Base-by-base conservation (phyloP, 495 filamentous ascomycete species). In the Filosporella fistucella region DNA sequence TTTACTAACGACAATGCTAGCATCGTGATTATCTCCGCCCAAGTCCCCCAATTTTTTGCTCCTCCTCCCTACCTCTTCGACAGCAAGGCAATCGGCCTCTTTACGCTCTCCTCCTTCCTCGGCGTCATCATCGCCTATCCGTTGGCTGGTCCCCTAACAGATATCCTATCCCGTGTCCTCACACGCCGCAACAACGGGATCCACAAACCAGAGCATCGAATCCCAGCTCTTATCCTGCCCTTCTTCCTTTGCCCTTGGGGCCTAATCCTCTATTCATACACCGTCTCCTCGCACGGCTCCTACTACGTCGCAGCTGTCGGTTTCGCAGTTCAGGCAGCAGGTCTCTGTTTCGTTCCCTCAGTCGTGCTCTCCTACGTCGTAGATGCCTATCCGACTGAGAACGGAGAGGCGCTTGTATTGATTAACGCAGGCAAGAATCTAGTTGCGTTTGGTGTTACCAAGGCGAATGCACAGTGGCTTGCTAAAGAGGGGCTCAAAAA, bases 201-300 rank as follows among this genome's bases (percentile, higher is more conserved):
- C 42, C 76, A 75, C 55, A 70, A 77, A 60, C 77, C 77, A 4
- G 77, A 81, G 59, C 75, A 76, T 51, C 64, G 77, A 10, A 60
- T 81, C 8, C 68, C 70, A 8, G 63, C 75, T 1, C 69, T 78
- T 52, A 47, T 69, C 42, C 62, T 76, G 10, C 68, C 71, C 1
- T 62, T 65, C 28, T 22, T 76, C 8, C 47, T 76, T 3, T 66
- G 65, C n/a, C 55, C 68, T 4, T 63, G 63, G 8, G 81, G 80
- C 29, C 82, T 81, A 50, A 74, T 75, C 30, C 76, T 79, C 50
- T 77, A 75, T n/a, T 80, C 81, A 18, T 75, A 73, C 41, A 69
- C 77, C 11, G 66, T 81, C 17, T 18, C 76, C 28, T 65, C 62
- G 36, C 52, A 72, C 42, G 73, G 69, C 16, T 70, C 74, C 51